phyloP scores from a whole-genome alignment of 352 stramenopile genomes.

The Phytophthora fragariaefolia region DNA sequence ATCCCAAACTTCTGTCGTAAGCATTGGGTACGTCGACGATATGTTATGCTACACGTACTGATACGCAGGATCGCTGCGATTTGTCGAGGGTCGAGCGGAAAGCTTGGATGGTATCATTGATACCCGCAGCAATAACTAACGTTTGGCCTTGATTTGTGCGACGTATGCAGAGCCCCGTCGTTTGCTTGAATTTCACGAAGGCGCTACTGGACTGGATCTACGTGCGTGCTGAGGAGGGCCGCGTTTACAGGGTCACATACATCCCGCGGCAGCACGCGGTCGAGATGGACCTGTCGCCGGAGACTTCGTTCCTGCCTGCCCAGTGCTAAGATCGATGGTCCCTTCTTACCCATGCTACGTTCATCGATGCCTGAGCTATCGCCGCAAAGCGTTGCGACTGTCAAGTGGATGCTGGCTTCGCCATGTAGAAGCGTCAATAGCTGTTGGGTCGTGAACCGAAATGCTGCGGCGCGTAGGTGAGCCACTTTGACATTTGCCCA shows the following conservation, averaged over 20 bases:
- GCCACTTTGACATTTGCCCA: conserved; percentile 18
- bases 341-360: not conserved
- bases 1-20: conserved; percentile 73
- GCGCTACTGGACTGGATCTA: conserved; percentile 69
- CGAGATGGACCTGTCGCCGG: conserved; percentile 41
- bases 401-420: conserved; percentile 13
- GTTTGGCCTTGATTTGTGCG: conserved; percentile 20
- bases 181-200: conserved; percentile 77
- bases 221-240: conserved; percentile 43
- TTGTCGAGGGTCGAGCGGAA: conserved; percentile 10
- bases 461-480: conserved; percentile 16
- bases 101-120: conserved; percentile 2
- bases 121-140: conserved; percentile 20
- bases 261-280: conserved; percentile 53
- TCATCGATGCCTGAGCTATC: conserved; percentile 26
- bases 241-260: conserved; percentile 60
- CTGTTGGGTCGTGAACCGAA: conserved; percentile 34
- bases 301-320: conserved; percentile 45
- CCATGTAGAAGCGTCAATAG: conserved; percentile 32
- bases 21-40: conserved; percentile 61
- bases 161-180: conserved; percentile 45
- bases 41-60: not conserved
- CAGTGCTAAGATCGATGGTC: not conserved
- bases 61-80: conserved; percentile 12
- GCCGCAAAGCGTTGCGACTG: conserved; percentile 13